Conservation (phyloP, 352 stramenopile genomes). For the Phytophthora meadii region DNA sequence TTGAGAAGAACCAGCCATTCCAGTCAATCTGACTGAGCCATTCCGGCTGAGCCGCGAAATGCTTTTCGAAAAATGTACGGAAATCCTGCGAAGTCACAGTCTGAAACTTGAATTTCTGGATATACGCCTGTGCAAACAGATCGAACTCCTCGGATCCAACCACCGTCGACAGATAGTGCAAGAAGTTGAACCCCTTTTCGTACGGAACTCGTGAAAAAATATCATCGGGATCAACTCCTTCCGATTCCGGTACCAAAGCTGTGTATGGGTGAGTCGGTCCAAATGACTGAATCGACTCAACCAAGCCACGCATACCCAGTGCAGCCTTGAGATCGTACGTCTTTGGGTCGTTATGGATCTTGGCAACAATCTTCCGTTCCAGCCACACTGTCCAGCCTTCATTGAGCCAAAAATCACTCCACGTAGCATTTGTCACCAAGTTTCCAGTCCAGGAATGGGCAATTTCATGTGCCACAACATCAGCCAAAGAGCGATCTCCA, state of each 20-base stretch:
- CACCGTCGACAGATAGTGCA: conserved; percentile 79
- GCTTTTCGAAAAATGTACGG: conserved; percentile 62
- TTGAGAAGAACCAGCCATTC: conserved; percentile 90
- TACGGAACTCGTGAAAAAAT: conserved; percentile 96
- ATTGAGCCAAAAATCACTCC: conserved; percentile 98
- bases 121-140: conserved; percentile 92
- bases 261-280: conserved; percentile 85
- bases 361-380: conserved; percentile 95
- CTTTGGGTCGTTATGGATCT: conserved; percentile 48
- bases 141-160: conserved; percentile 53
- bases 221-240: conserved; percentile 94
- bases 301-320: conserved; percentile 45
- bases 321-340: conserved; percentile 61
- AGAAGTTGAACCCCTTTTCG: conserved; percentile 92
- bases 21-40: conserved; percentile 88
- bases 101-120: conserved; percentile 87
- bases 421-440: conserved; percentile 96
- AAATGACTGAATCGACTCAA: conserved; percentile 49
- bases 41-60: conserved; percentile 64
- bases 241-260: conserved; percentile 80
- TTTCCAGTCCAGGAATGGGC: conserved; percentile 97
- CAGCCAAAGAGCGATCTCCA: conserved; percentile 93
- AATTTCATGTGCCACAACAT: conserved; percentile 98
- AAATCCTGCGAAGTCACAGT: conserved; percentile 88
- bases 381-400: conserved; percentile 98